Base-by-base conservation (phyloP, 306 rosid genomes). In the Astragalus glycyphyllos region DNA sequence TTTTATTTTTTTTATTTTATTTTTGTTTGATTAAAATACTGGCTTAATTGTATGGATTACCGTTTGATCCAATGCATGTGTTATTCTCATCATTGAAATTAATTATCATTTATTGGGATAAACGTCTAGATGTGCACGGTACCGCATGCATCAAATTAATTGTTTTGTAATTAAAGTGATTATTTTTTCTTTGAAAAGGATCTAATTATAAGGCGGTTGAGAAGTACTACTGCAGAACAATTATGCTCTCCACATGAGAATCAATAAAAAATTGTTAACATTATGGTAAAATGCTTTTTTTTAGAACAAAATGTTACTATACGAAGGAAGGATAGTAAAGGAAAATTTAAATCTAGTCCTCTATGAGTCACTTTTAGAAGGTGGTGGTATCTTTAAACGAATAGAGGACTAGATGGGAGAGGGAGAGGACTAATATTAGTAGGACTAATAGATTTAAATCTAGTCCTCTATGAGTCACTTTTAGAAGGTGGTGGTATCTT, bases 51-150 rank as follows among this genome's bases (percentile, higher is more conserved):
- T 48, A 65, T 65, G 54, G 58, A 51, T 50, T 77, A 51, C 72
- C 65, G 70, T 60, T 60, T 47, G 57, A 69, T 62, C 15, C 12
- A 37, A 65, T 65, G 70, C 69, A 68, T 69, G 58, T 48, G 46
- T 46, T 60, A 23, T 66, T 23, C 16, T 60, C 57, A 65, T 58
- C 26, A 57, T 42, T 58, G 40, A 15, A 46, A 16, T 44, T 34
- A 46, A 16, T 44, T 34, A 42, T 66, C 63, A 31, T 55, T 71
- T 63, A 66, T 65, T 69, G 71, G 47, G 49, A 70, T 58, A 44
- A 63, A 65, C 67, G 51, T 63, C 65, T 78, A 56, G 77, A 11
- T 65, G 55, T 65, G 60, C 81, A 72, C 69, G 72, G 44, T 40
- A 73, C 65, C 35, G 40, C 60, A 47, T 80, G 77, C 72, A 68